A percentile compares a stretch with the other conserved stretches of the same genome.
Conservation (phyloP, 2,329 filamentous ascomycete species). For the Botrytis pseudocinerea region DNA sequence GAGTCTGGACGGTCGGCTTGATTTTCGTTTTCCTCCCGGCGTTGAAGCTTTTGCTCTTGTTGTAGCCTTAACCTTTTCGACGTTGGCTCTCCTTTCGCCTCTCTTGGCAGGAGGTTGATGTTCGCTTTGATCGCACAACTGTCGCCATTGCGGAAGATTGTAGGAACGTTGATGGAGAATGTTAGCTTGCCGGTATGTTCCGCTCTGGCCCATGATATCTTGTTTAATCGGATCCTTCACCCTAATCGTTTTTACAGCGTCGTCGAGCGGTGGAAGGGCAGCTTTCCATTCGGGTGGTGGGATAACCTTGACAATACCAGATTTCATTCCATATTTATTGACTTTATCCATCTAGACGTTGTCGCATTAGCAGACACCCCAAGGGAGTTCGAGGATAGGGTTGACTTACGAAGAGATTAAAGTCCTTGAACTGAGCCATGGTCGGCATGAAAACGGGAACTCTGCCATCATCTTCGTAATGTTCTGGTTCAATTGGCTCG, state of each 20-base stretch:
- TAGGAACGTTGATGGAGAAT: constrained; percentile 95
- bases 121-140: constrained; percentile 89
- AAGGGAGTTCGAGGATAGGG: neutral
- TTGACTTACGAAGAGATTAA: constrained; percentile 77
- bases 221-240: constrained; percentile 98
- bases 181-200: constrained; percentile 95
- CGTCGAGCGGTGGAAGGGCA: constrained; percentile 73
- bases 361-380: constrained; percentile 27
- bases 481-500: constrained; percentile 80
- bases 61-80: constrained; percentile 36
- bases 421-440: constrained; percentile 93
- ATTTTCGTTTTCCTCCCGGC: constrained; percentile 30
- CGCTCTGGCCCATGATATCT: constrained; percentile 94
- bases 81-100: constrained; percentile 69
- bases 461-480: constrained; percentile 70
- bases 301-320: constrained; percentile 93
- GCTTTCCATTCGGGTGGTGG: constrained; percentile 93
- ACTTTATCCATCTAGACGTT: constrained; percentile 67
- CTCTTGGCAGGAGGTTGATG: constrained; percentile 91
- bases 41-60: constrained; percentile 37
- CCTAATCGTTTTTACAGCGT: constrained; percentile 85
- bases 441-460: constrained; percentile 94
- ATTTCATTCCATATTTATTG: constrained; percentile 94
- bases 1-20: constrained; percentile 32
- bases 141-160: constrained; percentile 94